phyloP scores from a whole-genome alignment of 352 stramenopile genomes.

The Phytophthora foliorum region DNA sequence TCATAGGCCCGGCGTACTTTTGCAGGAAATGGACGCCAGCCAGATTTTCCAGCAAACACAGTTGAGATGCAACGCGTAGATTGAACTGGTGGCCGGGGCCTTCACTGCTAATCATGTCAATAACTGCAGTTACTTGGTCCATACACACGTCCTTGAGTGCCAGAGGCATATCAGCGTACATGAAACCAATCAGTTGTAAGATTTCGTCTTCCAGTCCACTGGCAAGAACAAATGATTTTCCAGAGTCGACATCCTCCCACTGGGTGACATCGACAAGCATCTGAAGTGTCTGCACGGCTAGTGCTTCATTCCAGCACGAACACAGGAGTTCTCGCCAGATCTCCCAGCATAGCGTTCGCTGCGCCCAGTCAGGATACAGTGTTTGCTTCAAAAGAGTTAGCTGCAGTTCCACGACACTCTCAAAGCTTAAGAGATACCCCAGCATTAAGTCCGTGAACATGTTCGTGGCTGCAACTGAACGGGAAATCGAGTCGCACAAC shows the following conservation, averaged over 20 bases:
- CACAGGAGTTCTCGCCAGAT: conserved; percentile 72
- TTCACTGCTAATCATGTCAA: conserved; percentile 64
- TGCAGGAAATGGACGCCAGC: conserved; percentile 49
- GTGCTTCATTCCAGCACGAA: conserved; percentile 54
- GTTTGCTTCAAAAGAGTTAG: conserved; percentile 64
- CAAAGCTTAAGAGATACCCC: conserved; percentile 34
- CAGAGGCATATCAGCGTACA: conserved; percentile 52
- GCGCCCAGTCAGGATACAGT: conserved; percentile 50
- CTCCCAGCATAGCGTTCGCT: conserved; percentile 58
- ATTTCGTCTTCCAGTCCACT: conserved; percentile 45
- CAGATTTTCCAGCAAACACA: conserved; percentile 60
- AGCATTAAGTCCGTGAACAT: conserved; percentile 61
- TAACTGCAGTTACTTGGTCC: conserved; percentile 46
- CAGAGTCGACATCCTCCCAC: conserved; percentile 29
- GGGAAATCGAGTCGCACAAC: conserved; percentile 21
- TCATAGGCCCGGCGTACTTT: conserved; percentile 48
- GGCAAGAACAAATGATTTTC: conserved; percentile 32
- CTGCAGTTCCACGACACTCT: conserved; percentile 47
- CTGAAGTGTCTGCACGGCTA: conserved; percentile 37
- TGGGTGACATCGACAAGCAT: conserved; percentile 50
- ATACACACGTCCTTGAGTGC: conserved; percentile 58
- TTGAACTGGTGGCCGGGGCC: conserved; percentile 63
- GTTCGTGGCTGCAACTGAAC: conserved; percentile 12
- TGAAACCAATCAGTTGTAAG: conserved; percentile 52
- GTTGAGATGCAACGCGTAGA: conserved; percentile 43